Conservation (phyloP, 1,284 basidiomycete species). For the Anthracocystis panici-leucophaei region DNA sequence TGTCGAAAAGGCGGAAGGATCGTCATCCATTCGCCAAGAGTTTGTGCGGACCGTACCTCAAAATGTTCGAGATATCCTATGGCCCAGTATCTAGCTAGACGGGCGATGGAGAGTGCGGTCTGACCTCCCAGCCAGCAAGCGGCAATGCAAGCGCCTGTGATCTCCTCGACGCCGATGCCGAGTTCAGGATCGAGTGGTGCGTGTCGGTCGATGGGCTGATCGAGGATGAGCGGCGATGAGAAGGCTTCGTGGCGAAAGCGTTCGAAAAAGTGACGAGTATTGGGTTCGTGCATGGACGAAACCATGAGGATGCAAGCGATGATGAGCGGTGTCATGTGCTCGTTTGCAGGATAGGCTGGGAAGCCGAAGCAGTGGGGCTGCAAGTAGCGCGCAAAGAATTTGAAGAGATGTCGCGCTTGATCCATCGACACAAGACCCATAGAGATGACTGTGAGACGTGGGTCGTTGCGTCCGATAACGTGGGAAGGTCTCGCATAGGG, state of each 20-base stretch:
- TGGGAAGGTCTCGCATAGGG: conserved; percentile 49
- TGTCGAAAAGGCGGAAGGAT: conserved; percentile 62
- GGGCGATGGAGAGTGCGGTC: conserved; percentile 42
- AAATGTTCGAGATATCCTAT: conserved; percentile 60
- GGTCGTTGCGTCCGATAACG: conserved; percentile 57
- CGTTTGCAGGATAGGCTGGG: conserved; percentile 58
- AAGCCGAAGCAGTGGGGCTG: conserved; percentile 64
- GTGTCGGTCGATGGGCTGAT: conserved; percentile 42
- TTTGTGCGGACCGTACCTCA: conserved; percentile 55
- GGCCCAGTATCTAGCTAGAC: conserved; percentile 57
- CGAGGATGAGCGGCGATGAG: conserved; percentile 43
- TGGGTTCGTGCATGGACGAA: conserved; percentile 58
- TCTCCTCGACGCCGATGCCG: conserved; percentile 66
- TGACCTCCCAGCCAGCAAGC: conserved; percentile 58
- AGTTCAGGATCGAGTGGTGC: conserved; percentile 60
- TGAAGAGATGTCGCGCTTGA: conserved; percentile 56
- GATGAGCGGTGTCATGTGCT: conserved; percentile 64
- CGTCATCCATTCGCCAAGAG: conserved; percentile 58
- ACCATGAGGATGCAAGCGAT: conserved; percentile 59
- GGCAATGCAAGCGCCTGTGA: conserved; percentile 62
- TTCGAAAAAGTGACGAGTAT: conserved; percentile 39
- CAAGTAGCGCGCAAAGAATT: conserved; percentile 60
- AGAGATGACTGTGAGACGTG: conserved; percentile 59
- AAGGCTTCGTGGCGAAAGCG: conserved; percentile 53
- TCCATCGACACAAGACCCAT: conserved; percentile 59